These are phyloP conservation scores for Mortierella sp. DNA, from an alignment of 371 early-diverging fungal species.

Conservation along the genomic window DNA sequence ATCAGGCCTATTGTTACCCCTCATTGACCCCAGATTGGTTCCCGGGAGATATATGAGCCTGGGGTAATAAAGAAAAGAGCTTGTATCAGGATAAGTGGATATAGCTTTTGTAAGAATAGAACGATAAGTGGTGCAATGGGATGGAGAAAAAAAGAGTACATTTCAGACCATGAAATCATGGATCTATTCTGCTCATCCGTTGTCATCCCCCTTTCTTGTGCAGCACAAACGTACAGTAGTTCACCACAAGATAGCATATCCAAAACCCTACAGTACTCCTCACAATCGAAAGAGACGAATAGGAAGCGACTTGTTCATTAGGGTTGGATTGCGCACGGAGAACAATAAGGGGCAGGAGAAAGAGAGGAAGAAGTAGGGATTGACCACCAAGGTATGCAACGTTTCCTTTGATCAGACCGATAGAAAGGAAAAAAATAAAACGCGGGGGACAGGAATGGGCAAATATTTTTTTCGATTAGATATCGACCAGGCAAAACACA, in stretches of 20 bases:
- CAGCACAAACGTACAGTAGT: too few relatives aligned
- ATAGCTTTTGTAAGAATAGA: neutral
- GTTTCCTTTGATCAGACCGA: neutral
- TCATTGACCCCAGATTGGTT: neutral
- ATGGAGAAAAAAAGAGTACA: neutral
- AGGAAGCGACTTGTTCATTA: neutral
- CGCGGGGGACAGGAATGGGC: conserved; percentile 5
- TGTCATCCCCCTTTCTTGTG: too few relatives aligned
- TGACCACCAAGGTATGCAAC: neutral
- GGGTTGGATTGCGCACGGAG: neutral
- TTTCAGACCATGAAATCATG: neutral
- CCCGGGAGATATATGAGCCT: neutral
- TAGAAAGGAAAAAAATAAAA: neutral
- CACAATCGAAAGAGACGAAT: too few relatives aligned
- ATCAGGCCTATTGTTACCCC: neutral
- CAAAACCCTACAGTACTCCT: too few relatives aligned
- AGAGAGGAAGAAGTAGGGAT: conserved; percentile 4
- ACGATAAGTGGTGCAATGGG: neutral
- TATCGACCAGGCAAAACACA: too few relatives aligned
- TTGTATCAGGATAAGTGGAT: neutral
- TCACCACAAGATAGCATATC: too few relatives aligned
- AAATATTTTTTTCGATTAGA: neutral
- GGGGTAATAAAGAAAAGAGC: neutral
- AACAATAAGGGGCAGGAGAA: neutral
- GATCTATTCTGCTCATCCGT: too few relatives aligned